These are phyloP conservation scores for Fusarium abutilonis DNA, from an alignment of 2,329 filamentous ascomycete species.

Conservation along the genomic window DNA sequence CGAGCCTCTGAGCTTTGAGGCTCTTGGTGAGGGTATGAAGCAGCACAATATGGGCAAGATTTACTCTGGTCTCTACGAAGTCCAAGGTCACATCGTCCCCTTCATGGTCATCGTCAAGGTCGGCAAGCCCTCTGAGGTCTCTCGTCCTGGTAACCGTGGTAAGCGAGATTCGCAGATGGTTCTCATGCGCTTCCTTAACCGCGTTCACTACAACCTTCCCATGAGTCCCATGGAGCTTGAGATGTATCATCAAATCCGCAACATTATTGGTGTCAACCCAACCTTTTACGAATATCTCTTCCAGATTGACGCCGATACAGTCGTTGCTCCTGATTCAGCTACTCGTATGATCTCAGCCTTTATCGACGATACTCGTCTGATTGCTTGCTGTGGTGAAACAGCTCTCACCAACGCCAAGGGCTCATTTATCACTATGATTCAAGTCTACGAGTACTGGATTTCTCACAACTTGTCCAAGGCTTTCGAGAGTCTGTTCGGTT, in stretches of 20 bases:
- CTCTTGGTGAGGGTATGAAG: conserved; percentile 92
- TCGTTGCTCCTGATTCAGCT: conserved; percentile 87
- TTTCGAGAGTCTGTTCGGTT: conserved; percentile 96
- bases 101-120: conserved; percentile 98
- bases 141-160: conserved; percentile 94
- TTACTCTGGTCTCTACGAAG: conserved; percentile 97
- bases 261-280: conserved; percentile 98
- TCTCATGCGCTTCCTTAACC: conserved; percentile 98
- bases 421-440: conserved; percentile 97
- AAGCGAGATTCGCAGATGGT: conserved; percentile 99
- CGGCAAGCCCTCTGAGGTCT: conserved; percentile 96
- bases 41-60: conserved; percentile 99
- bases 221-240: conserved; percentile 98
- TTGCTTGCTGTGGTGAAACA: conserved; percentile 94
- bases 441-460: conserved; percentile 99
- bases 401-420: conserved; percentile 91
- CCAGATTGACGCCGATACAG: conserved; percentile 96
- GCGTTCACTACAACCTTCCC: conserved; percentile 94
- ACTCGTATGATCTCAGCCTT: conserved; percentile 93
- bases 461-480: conserved; percentile 97
- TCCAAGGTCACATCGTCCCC: conserved; percentile 96
- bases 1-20: conserved; percentile 95
- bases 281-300: conserved; percentile 98
- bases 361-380: conserved; percentile 90
- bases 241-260: conserved; percentile 98